These are phyloP conservation scores for Lipomyces yamanashiensis DNA, from an alignment of 805 yeast species.

Conservation along the genomic window DNA sequence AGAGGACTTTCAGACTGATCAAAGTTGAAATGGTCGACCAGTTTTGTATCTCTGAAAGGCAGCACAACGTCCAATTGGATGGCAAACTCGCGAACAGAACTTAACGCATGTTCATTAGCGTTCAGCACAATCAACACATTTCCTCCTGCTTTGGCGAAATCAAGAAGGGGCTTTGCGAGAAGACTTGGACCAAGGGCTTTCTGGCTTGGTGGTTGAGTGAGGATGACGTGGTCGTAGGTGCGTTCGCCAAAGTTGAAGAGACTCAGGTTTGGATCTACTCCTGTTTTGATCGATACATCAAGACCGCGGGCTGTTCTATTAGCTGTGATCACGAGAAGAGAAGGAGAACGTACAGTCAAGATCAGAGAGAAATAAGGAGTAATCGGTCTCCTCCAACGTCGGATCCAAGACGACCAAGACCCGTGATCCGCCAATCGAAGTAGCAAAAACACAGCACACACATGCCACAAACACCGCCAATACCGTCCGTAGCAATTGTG, in stretches of 20 bases:
- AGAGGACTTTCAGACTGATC: constrained; percentile 37
- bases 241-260: constrained; percentile 53
- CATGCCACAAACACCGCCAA: constrained; percentile 4
- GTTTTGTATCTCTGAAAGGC: constrained; percentile 70
- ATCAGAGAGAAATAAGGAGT: constrained; percentile 42
- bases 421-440: constrained; percentile 38
- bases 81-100: constrained; percentile 67
- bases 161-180: constrained; percentile 56
- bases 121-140: constrained; percentile 56
- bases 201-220: constrained; percentile 59
- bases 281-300: constrained; percentile 44
- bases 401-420: constrained; percentile 47
- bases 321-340: background rate
- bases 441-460: constrained; percentile 14
- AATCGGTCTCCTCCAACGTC: constrained; percentile 40
- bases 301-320: constrained; percentile 44
- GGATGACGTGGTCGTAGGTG: constrained; percentile 58
- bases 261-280: constrained; percentile 42
- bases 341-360: constrained; percentile 33
- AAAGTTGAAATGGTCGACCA: constrained; percentile 66
- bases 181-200: constrained; percentile 47
- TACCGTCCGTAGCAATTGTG: background rate
- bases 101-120: constrained; percentile 58
- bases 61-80: constrained; percentile 84
- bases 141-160: constrained; percentile 71